A percentile compares a stretch with the other conserved stretches of the same genome.
phyloP scores from a whole-genome alignment of 768 basidiomycete genomes.

The Hortiboletus campestris region DNA sequence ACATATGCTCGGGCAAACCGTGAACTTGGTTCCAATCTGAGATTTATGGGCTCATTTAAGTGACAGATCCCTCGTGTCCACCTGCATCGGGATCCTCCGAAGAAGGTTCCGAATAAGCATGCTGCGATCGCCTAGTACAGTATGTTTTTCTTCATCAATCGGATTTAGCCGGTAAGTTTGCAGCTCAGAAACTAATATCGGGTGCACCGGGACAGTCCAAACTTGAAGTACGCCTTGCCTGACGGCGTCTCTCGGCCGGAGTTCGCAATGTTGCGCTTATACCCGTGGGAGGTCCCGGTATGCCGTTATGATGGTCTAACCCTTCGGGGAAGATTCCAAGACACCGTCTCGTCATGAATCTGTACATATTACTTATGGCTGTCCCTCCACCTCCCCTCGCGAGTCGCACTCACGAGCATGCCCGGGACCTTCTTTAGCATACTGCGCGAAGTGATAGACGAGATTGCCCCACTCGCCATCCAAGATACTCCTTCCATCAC shows the following conservation, averaged over 20 bases:
- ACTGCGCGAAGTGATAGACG: conserved; percentile 36
- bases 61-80: conserved; percentile 16
- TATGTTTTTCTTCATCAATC: conserved; percentile 10
- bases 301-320: conserved; percentile 32
- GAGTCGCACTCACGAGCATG: conserved; percentile 36
- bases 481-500: conserved; percentile 32
- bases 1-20: conserved; percentile 7
- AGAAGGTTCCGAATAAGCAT: conserved; percentile 10
- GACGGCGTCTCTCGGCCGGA: conserved; percentile 23
- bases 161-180: conserved; percentile 17
- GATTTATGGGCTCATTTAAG: conserved; percentile 24
- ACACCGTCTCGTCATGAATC: conserved; percentile 28
- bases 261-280: conserved; percentile 11
- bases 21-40: conserved; percentile 28
- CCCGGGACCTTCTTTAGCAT: conserved; percentile 29
- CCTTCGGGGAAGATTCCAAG: conserved; percentile 25
- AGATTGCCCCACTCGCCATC: conserved; percentile 34
- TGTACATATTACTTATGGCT: conserved; percentile 23
- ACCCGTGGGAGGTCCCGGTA: conserved; percentile 27
- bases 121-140: conserved; percentile 20
- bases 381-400: conserved; percentile 13
- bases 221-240: background rate
- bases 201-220: background rate
- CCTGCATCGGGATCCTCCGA: conserved; percentile 25
- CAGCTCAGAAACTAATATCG: conserved; percentile 2